Base-by-base conservation (phyloP, 148 eudicot species). In the Fallopia convolvulus region DNA sequence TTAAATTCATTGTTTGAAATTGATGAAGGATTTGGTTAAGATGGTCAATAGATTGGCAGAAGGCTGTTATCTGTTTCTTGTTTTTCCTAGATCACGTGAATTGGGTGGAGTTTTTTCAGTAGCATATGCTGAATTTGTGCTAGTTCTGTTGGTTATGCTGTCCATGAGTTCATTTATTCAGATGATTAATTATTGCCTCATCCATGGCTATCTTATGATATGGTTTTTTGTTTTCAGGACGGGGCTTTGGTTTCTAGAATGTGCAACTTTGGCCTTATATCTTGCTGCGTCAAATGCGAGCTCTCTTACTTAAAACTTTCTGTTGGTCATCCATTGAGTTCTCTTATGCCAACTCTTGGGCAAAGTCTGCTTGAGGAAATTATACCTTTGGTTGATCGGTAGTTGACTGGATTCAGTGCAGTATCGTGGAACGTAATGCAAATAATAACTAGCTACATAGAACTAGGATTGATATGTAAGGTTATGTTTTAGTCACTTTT, bases 241-340 rank as follows among this genome's bases (percentile, higher is more conserved):
- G 5, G 50, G 53, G 75, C 42, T 73, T 20, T 73, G 75, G 55
- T 44, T 48, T 44, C 33, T 73, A 44, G 53, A 73, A 73, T 72
- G 75, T 72, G 52, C 52, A 72, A 72, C 52, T 41, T 72, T 42
- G 48, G 23, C 75, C 75, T 72, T 41, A n/a, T n/a, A 52, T 41
- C 75, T 72, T 72, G 49, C 52, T 72, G 75, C n/a, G 48, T 73
- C 21, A 55, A 73, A 73, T 15, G 30, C 75, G 20, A 73, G 33
- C 55, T 73, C 75, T 48, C 53, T 4, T 46, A 48, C 75, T 42
- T 44, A 39, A 48, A 20, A 0, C 21, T 42, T 46, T 73, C 55
- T 73, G 75, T 73, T 44, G 53, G 32, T 44, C 32, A 23, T 73
- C 75, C 55, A 73, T 48, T 44, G 53, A 20, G 1, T 9, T 71